Evolutionary conservation across 169 alveolate genomes (phyloP), one percentile per base, ranked within the genome.

Genomic region (Eimeria tenella): DNA sequence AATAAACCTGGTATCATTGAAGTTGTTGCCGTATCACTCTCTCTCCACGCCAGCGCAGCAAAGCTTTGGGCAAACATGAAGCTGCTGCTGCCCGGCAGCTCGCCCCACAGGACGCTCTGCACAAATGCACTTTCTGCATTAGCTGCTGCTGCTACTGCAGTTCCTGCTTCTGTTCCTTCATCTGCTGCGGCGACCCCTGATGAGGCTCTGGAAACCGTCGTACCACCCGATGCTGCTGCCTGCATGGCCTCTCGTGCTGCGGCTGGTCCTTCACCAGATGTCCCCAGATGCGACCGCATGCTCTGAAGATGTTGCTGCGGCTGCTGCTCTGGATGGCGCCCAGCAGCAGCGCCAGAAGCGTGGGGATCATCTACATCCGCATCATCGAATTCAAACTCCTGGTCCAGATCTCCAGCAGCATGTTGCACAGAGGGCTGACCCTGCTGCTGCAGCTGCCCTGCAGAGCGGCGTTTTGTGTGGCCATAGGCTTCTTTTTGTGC

Each of bases 351-450:
- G 50, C 55, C 88, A 5, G 68, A 63, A 55, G 88, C 86, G 62
- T 90, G 94, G 13, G 89, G 55, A 11, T 90, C 94, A 17, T 90
- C 89, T 74, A 90, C 53, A 49, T 90, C 94, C 21, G 77, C 94
- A 63, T 90, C 94, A 73, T 90, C 94, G 60, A 90, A 90, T 86
- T 90, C 94, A 60, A 90, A 90, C 73, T 90, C 94, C 11, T 74
- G 90, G n/a, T 90, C 94, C 58, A 90, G 65, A 74, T 77, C 90
- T 62, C 81, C 94, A 4, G 82, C 60, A 19, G 84, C 53, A 60
- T 74, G 83, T n/a, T 52, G 23, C 70, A 31, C 81, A 9, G 92
- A 62, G 13, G 92, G 74, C 63, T 62, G 92, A 9, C 92, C 25
- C 52, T 84, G 92, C 92, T 62, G 89, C 53, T 81, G 92, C 92